Base-by-base conservation (phyloP, 495 filamentous ascomycete species). In the Hypomontagnella monticulosa region DNA sequence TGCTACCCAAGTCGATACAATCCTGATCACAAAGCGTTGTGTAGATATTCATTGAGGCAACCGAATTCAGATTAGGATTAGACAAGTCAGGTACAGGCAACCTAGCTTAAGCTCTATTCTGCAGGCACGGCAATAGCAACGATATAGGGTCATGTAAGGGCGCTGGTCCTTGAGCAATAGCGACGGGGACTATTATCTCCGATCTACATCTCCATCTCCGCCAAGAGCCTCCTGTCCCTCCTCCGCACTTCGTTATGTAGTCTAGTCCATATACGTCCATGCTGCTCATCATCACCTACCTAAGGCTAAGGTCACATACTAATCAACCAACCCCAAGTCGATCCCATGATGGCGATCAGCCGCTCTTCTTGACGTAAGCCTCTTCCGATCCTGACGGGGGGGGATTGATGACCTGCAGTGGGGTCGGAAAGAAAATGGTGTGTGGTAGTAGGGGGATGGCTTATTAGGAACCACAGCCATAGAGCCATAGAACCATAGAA, bases 341-440 rank as follows among this genome's bases (percentile, higher is more conserved):
- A 58, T 27, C 59, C 54, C 60, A 60, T 60, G 66, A 63, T 32
- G 66, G 44, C 60, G 60, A 69, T 69, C 66, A 69, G 58, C 58
- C 59, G 58, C 53, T 47, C 38, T 51, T 55, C 55, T 69, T 63
- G 66, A 69, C 59, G 66, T 56, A 69, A 63, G 59, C 59, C 54
- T 69, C 43, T 60, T 60, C 59, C 55, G 60, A 53, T 53, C 55
- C 16, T 60, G 54, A 69, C 66, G 63, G 63, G 66, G 66, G 66
- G 50, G 50, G 59, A 63, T 59, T 51, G 37, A 63, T 63, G 59
- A 63, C 66, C 60, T 69, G 44, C 56, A 36, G 61, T 55, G 62
- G 55, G 55, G 56, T 66, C 49, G 16, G 53, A 14, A 27, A 44
- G 40, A 15, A 32, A 23, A 38, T 20, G 36, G 12, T 11, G 16